Evolutionary conservation across 371 early-diverging fungal genomes (phyloP).

Genomic region (Circinella minor): DNA sequence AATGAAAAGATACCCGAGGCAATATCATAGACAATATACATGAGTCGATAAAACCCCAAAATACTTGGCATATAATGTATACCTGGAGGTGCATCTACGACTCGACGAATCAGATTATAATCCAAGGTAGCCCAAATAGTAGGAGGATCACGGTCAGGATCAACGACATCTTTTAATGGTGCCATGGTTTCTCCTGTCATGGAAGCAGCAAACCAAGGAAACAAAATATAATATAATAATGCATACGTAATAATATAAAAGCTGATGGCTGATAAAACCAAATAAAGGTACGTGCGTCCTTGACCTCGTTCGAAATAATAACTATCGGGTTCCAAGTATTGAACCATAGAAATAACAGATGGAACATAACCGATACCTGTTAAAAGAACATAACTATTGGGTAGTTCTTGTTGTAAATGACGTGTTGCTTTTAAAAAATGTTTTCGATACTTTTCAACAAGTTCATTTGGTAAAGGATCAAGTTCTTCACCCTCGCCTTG

Average conservation of each 20-base stretch:
- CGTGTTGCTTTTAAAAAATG: slow-evolving; percentile 7
- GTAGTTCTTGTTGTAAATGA: slow-evolving; percentile 4
- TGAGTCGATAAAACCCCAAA: slow-evolving; percentile 4
- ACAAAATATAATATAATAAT: background rate
- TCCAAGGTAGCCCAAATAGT: slow-evolving; percentile 7
- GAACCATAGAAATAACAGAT: slow-evolving; percentile 3
- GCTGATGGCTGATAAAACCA: slow-evolving; percentile 2
- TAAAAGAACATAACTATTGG: slow-evolving; percentile 4
- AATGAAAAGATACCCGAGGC: slow-evolving; percentile 4
- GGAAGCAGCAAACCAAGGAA: slow-evolving; percentile 1
- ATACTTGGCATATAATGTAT: background rate
- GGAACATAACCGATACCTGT: slow-evolving; percentile 10
- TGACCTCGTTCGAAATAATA: slow-evolving; percentile 7
- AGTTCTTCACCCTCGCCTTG: background rate
- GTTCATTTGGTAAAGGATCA: background rate
- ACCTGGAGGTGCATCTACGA: background rate
- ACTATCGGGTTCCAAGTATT: slow-evolving; percentile 1
- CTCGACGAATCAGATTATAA: background rate
- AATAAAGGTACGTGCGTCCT: slow-evolving; percentile 1
- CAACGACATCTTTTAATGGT: background rate
- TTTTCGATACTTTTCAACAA: background rate
- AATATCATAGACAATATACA: slow-evolving; percentile 5
- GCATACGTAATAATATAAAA: slow-evolving; percentile 1
- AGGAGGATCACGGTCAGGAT: slow-evolving; percentile 3
- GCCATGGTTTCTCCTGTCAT: background rate